These are phyloP conservation scores for Cryoendolithus antarcticus DNA, from an alignment of 2,329 filamentous ascomycete species.

Conservation along the genomic window DNA sequence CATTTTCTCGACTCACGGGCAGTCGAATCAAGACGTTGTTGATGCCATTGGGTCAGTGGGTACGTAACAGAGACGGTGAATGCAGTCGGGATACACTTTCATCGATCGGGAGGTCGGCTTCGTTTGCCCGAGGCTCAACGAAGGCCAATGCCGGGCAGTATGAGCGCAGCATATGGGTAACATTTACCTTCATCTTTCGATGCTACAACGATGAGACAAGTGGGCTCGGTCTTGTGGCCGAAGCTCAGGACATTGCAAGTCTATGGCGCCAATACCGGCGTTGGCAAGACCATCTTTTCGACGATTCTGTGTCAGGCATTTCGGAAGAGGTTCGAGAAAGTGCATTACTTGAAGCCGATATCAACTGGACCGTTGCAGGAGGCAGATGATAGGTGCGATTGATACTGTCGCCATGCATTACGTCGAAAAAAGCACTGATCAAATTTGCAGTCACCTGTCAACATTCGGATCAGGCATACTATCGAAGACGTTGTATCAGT, in stretches of 20 bases:
- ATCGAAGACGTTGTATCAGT: slow-evolving; percentile 57
- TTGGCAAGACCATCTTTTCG: slow-evolving; percentile 73
- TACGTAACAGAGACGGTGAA: too few relatives aligned
- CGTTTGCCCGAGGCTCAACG: too few relatives aligned
- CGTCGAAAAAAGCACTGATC: too few relatives aligned
- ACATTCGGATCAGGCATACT: slow-evolving; percentile 44
- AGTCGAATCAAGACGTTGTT: too few relatives aligned
- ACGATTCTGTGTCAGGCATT: slow-evolving; percentile 58
- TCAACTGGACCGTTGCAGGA: slow-evolving; percentile 61
- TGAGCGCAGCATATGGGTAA: too few relatives aligned
- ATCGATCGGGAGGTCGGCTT: too few relatives aligned
- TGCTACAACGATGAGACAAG: slow-evolving; percentile 29
- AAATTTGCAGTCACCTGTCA: slow-evolving; percentile 44
- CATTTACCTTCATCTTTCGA: too few relatives aligned
- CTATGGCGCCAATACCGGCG: slow-evolving; percentile 73
- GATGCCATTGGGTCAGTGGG: too few relatives aligned
- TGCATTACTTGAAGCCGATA: slow-evolving; percentile 66
- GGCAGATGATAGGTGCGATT: slow-evolving; percentile 45
- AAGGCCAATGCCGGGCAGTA: not conserved
- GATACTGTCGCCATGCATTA: too few relatives aligned
- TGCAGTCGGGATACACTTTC: too few relatives aligned
- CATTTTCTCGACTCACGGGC: too few relatives aligned
- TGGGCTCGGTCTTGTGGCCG: slow-evolving; percentile 54
- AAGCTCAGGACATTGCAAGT: slow-evolving; percentile 59
- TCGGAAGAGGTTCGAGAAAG: slow-evolving; percentile 35